A percentile compares a stretch with the other conserved stretches of the same genome.
Evolutionary conservation across 2,329 filamentous ascomycete genomes (phyloP).

Genomic region (Amesomyces nigricolor): DNA sequence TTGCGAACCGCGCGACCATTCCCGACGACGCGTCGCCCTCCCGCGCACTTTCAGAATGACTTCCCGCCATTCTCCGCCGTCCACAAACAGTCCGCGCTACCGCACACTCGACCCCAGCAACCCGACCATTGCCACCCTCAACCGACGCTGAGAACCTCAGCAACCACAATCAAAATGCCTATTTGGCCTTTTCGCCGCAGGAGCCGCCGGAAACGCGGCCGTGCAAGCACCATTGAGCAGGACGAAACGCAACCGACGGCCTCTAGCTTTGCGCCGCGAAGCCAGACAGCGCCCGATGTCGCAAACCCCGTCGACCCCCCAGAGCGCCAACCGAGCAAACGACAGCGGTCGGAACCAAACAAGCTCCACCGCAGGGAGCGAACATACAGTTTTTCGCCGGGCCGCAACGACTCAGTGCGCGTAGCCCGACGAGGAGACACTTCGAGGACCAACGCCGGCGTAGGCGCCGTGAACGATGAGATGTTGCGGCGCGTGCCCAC

Average conservation of each 20-base stretch:
- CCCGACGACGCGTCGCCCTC: slow-evolving; percentile 14
- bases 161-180: slow-evolving; percentile 49
- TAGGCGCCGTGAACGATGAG: slow-evolving; percentile 23
- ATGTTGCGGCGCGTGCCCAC: slow-evolving; percentile 43
- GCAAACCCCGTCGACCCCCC: slow-evolving; percentile 16
- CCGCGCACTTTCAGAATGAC: slow-evolving; percentile 23
- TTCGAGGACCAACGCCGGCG: slow-evolving; percentile 17
- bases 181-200: slow-evolving; percentile 79
- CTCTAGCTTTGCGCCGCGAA: slow-evolving; percentile 32
- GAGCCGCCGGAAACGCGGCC: slow-evolving; percentile 58
- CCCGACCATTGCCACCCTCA: background rate
- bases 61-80: slow-evolving; percentile 15
- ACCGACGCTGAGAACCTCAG: background rate
- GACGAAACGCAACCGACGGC: slow-evolving; percentile 34
- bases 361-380: slow-evolving; percentile 46
- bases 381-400: slow-evolving; percentile 58
- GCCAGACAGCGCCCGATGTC: slow-evolving; percentile 31
- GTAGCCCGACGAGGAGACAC: slow-evolving; percentile 30
- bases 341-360: slow-evolving; percentile 42
- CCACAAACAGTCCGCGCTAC: slow-evolving; percentile 6
- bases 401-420: slow-evolving; percentile 49
- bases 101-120: background rate
- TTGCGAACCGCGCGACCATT: slow-evolving; percentile 14
- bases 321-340: slow-evolving; percentile 31
- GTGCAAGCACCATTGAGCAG: slow-evolving; percentile 48